Evolutionary conservation across 306 rosid species (phyloP), one percentile per base, ranked within the genome.

Genomic region (Cicer judaicum): DNA sequence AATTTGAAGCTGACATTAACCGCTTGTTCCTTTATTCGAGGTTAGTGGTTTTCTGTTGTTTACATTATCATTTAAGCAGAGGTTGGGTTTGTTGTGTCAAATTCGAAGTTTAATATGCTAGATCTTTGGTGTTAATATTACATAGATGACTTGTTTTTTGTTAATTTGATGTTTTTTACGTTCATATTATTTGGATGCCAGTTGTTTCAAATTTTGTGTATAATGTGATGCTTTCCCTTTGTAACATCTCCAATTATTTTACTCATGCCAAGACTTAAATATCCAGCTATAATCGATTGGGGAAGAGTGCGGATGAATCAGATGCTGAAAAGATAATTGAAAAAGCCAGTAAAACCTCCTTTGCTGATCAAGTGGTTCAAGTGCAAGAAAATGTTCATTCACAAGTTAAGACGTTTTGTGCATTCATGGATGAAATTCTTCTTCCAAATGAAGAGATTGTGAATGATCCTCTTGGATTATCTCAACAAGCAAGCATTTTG

Each of bases 1-100:
- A 92, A 77, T 86, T 87, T 72, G 89, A 94, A 80, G 91, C 92
- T 44, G 97, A 94, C 86, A 79, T 92, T 64, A 90, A 90, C 64
- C 93, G 96, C 21, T 76, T 94, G 74, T 92, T 91, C 86, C 92
- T 94, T 53, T 94, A 70, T 85, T 85, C 94, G 54, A 86, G 98
- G 98, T 91, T 60, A 34, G 73, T 78, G 11, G 10, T 78, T 19
- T 64, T 78, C 9, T 69, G 54, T 72, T 50, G 16, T 69, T 63
- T 55, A 10, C 9, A 7, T 64, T 69, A 39, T 12, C 18, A 68
- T 50, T 43, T 21, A 38, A 61, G 60, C 66, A 42, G 52, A 62
- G 42, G 50, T 67, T 49, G 61, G 18, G 38, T 4, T 39, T 64
- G 14, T 63, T 40, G 34, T 24, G 62, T 61, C 21, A 38, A 38